phyloP scores from a whole-genome alignment of 306 rosid species.

The Gastrolobium villosum region DNA sequence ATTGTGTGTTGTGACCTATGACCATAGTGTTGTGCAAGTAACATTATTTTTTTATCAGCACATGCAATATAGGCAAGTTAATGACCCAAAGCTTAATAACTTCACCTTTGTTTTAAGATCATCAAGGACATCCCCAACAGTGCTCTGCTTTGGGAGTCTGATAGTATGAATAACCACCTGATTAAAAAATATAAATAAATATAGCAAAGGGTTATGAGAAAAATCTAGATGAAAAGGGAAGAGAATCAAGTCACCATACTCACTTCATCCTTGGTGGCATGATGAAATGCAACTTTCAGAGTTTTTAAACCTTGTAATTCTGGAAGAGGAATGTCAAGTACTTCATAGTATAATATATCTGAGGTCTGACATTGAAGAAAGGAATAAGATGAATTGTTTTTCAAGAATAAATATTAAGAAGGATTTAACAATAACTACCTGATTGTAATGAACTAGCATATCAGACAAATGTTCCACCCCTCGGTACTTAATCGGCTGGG shows the following conservation, averaged over 20 bases:
- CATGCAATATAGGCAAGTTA: neutral
- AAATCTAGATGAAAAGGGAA: constrained; percentile 21
- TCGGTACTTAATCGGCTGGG: constrained; percentile 83
- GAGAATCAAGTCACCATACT: constrained; percentile 54
- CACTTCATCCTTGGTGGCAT: constrained; percentile 87
- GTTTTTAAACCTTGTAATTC: constrained; percentile 90
- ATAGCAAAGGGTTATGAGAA: constrained; percentile 11
- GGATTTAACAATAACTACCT: constrained; percentile 58
- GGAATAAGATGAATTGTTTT: constrained; percentile 36
- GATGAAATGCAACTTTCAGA: constrained; percentile 86
- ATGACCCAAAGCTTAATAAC: constrained; percentile 2
- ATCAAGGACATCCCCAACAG: constrained; percentile 84
- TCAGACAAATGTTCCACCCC: constrained; percentile 85
- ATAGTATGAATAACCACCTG: constrained; percentile 83
- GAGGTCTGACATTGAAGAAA: constrained; percentile 68
- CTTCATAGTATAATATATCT: constrained; percentile 84
- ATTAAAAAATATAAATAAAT: constrained; percentile 26
- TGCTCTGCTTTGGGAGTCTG: constrained; percentile 87
- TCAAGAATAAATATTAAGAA: constrained; percentile 25
- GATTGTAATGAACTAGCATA: constrained; percentile 89
- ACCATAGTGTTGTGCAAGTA: constrained; percentile 8
- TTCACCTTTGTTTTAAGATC: constrained; percentile 86
- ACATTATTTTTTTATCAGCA: neutral
- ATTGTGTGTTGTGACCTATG: neutral
- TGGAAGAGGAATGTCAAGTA: constrained; percentile 90